Conservation (phyloP, 1,284 basidiomycete species). For the Fomitopsis palustris region DNA sequence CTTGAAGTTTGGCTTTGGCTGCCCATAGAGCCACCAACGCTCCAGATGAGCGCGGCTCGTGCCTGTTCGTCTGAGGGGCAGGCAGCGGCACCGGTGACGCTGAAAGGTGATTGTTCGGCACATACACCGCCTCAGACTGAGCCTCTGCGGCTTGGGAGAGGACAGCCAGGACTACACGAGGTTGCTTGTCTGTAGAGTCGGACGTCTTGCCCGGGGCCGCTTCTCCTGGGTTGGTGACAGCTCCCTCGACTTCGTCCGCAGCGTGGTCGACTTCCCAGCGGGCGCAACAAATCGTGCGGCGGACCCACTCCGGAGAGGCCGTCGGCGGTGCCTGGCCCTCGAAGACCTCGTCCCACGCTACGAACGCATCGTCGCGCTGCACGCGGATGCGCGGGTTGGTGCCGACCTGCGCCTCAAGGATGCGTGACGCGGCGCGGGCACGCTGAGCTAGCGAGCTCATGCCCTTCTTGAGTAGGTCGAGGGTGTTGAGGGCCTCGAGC, state of each 20-base stretch:
- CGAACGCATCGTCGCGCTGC: conserved; percentile 74
- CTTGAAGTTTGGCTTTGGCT: conserved; percentile 50
- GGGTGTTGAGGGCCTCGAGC: conserved; percentile 86
- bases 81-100: conserved; percentile 63
- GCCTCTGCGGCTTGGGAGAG: conserved; percentile 34
- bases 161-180: conserved; percentile 60
- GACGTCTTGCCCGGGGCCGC: conserved; percentile 1
- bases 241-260: conserved; percentile 13
- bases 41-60: conserved; percentile 63
- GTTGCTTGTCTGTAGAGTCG: conserved; percentile 10
- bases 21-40: conserved; percentile 66
- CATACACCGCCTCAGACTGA: conserved; percentile 29
- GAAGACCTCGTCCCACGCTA: conserved; percentile 73
- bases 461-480: conserved; percentile 94
- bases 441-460: conserved; percentile 73
- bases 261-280: conserved; percentile 60
- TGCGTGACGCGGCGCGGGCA: conserved; percentile 78
- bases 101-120: conserved; percentile 27
- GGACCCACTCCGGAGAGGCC: conserved; percentile 73
- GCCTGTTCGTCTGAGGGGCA: conserved; percentile 54
- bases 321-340: conserved; percentile 27
- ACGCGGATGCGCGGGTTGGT: conserved; percentile 74
- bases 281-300: conserved; percentile 76
- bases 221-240: conserved; percentile 9
- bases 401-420: conserved; percentile 80